Base-by-base conservation (phyloP, 441 rosid species). In the Gossypium armourianum region DNA sequence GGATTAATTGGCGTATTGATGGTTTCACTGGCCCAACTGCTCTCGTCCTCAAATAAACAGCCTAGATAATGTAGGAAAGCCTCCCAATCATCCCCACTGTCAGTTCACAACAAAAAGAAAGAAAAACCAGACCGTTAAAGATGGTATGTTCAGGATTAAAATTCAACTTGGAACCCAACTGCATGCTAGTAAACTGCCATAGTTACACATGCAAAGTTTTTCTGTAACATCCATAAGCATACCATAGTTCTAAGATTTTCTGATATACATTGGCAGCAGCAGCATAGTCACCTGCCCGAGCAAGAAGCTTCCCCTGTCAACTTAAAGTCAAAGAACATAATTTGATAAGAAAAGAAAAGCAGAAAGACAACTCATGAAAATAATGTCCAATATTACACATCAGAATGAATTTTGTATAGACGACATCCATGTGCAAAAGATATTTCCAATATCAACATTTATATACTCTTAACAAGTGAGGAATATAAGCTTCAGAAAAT, bases 221-320 rank as follows among this genome's bases (percentile, higher is more conserved):
- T 36, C 72, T 1, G 67, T 28, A 56, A 13, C 8, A 15, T 63
- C 19, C 52, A 72, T 45, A 73, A 71, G 28, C 82, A 57, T 90
- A 95, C 99, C 99, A 85, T 75, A 86, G 69, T 72, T 90, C 96
- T 78, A 92, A 77, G 72, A 90, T 86, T 80, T 87, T 88, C 82
- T 84, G 79, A 76, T 86, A 95, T 74, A 86, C 80, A 62, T 79
- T 76, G 54, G 88, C 80, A 21, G 90, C 93, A 17, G 93, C 80
- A 67, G 82, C 76, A 79, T 81, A 87, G 83, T 94, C 95, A 78
- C 90, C 92, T 65, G 83, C 84, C 79, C 82, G 81, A 74, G 97
- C 97, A 78, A 90, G 97, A 84, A 94, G 97, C 83, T 90, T 94
- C 79, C 99, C 99, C 99, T 95, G 97, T 92, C 90, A 90, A 90